Evolutionary conservation across 495 filamentous ascomycete species (phyloP).

Genomic region (Rhizodiscina lignyota): DNA sequence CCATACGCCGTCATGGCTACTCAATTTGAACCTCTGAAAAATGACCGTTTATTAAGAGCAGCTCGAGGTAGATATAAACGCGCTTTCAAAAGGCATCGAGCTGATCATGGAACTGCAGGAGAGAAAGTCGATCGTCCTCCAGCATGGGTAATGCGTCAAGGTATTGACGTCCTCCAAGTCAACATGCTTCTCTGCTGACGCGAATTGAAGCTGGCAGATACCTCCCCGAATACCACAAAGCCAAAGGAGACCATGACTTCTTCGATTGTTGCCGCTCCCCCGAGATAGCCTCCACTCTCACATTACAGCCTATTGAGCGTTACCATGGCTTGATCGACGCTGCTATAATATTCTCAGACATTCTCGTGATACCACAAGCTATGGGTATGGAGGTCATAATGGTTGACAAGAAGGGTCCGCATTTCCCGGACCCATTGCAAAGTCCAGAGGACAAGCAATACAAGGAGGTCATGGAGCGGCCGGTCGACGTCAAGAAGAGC

Average conservation of each 20-base stretch:
- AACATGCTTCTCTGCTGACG: no score
- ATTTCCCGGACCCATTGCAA: constrained; percentile 72
- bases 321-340: constrained; percentile 84
- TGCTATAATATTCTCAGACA: constrained; percentile 97
- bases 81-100: constrained; percentile 1
- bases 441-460: constrained; percentile 70
- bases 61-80: constrained; percentile 50
- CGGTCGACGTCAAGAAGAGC: constrained; percentile 70
- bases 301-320: constrained; percentile 84
- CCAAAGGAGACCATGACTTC: constrained; percentile 78
- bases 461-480: constrained; percentile 49
- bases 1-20: no score
- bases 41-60: constrained; percentile 76
- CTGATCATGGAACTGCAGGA: constrained; percentile 37
- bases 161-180: no score
- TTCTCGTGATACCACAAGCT: constrained; percentile 92
- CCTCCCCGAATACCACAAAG: constrained; percentile 93
- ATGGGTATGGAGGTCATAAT: constrained; percentile 96
- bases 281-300: constrained; percentile 80
- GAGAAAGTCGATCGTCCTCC: constrained; percentile 80
- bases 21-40: constrained; percentile 62
- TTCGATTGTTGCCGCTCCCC: constrained; percentile 92
- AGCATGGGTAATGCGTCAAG: constrained; percentile 98
- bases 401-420: constrained; percentile 87
- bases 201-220: constrained; percentile 81